A percentile compares a stretch with the other conserved stretches of the same genome.
Evolutionary conservation across 2,329 filamentous ascomycete species (phyloP).

Genomic region (Cryphonectria japonica): DNA sequence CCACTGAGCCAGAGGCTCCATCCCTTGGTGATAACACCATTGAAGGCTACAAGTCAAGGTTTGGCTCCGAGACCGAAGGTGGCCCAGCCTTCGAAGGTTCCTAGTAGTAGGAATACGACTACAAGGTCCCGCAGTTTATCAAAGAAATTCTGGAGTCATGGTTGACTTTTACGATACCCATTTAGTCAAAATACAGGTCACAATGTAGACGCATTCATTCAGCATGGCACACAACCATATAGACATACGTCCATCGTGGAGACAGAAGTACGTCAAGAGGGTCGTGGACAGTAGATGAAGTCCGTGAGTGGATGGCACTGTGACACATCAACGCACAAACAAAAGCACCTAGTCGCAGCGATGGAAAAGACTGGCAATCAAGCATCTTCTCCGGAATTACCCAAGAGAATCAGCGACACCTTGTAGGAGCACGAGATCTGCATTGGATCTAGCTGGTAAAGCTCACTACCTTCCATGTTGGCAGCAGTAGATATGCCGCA

Average conservation of each 20-base stretch:
- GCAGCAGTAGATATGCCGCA: slow-evolving; percentile 27
- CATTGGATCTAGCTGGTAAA: slow-evolving; percentile 60
- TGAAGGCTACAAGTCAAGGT: slow-evolving; percentile 55
- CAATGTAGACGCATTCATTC: slow-evolving; percentile 16
- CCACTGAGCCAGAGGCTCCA: slow-evolving; percentile 44
- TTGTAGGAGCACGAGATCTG: slow-evolving; percentile 63
- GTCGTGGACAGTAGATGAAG: slow-evolving; percentile 17
- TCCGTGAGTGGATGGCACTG: neutral
- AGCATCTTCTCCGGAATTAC: slow-evolving; percentile 72
- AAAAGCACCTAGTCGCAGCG: slow-evolving; percentile 8
- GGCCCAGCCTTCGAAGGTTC: neutral
- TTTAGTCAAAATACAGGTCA: slow-evolving; percentile 8
- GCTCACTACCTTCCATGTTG: slow-evolving; percentile 60
- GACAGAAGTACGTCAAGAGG: neutral
- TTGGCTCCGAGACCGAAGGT: slow-evolving; percentile 32
- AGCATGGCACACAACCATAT: neutral
- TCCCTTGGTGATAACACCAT: slow-evolving; percentile 45
- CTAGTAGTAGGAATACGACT: neutral
- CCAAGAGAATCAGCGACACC: slow-evolving; percentile 86
- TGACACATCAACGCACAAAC: neutral
- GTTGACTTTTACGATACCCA: slow-evolving; percentile 27
- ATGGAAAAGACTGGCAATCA: slow-evolving; percentile 75
- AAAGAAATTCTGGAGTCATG: slow-evolving; percentile 17
- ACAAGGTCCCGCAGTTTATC: no score
- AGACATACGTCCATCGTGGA: slow-evolving; percentile 3